Evolutionary conservation across 768 basidiomycete species (phyloP), one percentile per base, ranked within the genome.

Genomic region (Chalciporus piperatus): DNA sequence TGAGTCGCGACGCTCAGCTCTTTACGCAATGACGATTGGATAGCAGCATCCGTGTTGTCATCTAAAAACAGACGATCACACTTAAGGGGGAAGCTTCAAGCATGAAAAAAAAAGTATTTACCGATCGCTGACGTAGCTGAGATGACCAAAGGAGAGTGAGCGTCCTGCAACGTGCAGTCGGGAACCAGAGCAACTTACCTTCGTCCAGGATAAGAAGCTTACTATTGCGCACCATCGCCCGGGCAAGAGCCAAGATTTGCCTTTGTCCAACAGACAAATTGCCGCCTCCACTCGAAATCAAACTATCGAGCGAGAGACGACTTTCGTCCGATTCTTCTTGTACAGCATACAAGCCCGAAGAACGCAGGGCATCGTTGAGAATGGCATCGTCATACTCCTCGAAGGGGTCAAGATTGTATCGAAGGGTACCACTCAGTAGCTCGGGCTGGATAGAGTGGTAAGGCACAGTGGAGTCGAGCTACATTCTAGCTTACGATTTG

Each of bases 381-480:
- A 64, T 69, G 0, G 76, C 70, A 51, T 85, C 84, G 40, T 82
- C 79, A 52, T 80, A 71, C 51, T 80, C 71, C 7, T 61, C 70
- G 57, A 83, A 84, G 0, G 82, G 84, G 59, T 85, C 84, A n/a
- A 84, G 66, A 57, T 84, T 84, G 47, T 71, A 70, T 27, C 83
- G 75, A 19, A 85, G 66, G 3, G 77, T 77, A 4, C 84, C 84
- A 33, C 76, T 77, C 27, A 84, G 63, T 0, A 84, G 66, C 47
- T 81, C 77, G 32, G 79, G 77, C 72, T 76, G 51, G 10, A 10
- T 11, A 17, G n/a, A 37, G 33, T 14, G 7, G 35, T 20, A 39
- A 47, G 43, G 37, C 35, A 16, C 55, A 11, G 47, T 11, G 43
- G n/a, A 12, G 17, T 19, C 19, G 42, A 33, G 20, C n/a, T 19